Base-by-base conservation (phyloP, 805 yeast genomes). In the Teunomyces gatunensis region DNA sequence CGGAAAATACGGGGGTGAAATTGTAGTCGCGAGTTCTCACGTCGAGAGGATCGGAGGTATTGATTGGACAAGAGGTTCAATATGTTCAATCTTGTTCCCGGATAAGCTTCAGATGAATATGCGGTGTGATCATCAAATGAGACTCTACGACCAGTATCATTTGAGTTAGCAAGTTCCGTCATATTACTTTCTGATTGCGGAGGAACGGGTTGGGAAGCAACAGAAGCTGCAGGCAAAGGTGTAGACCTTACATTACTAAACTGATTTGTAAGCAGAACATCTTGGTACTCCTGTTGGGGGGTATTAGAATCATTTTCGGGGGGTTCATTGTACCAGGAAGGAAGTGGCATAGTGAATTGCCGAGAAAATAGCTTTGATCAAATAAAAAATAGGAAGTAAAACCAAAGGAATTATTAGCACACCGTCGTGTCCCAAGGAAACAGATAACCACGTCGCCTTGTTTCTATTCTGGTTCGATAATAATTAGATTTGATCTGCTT, bases 1-100 rank as follows among this genome's bases (percentile, higher is more conserved):
- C 40, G 25, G 25, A 37, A 27, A 18, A 29, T 39, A 17, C 30
- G 44, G 44, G 35, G 35, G 34, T 30, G 36, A 37, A 7, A 23
- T 9, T 7, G 20, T 9, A n/a, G 21, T 18, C 41, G 21, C 34
- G 44, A 18, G 35, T 17, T 35, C 18, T 23, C 44, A 9, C 20
- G 44, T 39, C 40, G 21, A 25, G 45, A 42, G 25, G 49, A 42
- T 21, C 52, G 39, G 46, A 49, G 46, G 37, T 47, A 46, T 41
- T 52, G 48, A 37, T 52, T 52, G 9, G 55, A 52, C 32, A 52
- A 44, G 25, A 52, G 41, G 33, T 52, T 47, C 27, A 52, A 37
- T 25, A 52, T 47, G 37, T 49, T 49, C 17, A 52, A 47, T 27
- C 51, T 44, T 7, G 51, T 41, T 7, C 51, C 49, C 6, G 40